Evolutionary conservation across 371 early-diverging fungal genomes (phyloP), one percentile per base, ranked within the genome.

Genomic region (Mucor circinelloides): DNA sequence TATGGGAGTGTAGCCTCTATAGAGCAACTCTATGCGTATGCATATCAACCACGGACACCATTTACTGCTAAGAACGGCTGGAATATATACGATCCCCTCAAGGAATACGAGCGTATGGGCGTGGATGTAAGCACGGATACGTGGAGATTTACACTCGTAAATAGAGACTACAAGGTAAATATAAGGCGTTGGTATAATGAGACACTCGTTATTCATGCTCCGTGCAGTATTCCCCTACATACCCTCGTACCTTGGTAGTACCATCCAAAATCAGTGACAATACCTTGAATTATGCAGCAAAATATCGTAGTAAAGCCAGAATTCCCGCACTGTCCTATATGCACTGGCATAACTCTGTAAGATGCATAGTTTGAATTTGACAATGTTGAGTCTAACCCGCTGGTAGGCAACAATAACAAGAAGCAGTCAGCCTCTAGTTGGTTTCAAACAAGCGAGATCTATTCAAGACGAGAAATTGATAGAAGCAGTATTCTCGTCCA

Each of bases 381-480:
- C 30, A n/a, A n/a, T 32, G 6, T 17, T 6, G 7, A 19, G 2
- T 19, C n/a, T 34, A 10, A 19, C 21, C 21, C 23, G 32, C 1
- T 28, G n/a, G n/a, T 67, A 92, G 88, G 91, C 94, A 13, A 89
- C 95, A 19, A 95, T 99, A 57, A 95, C 97, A 28, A 88, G 99
- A 38, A 93, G 93, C 17, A 93, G 95, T 64, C 98, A 99, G 72
- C 98, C 99, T 0, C 86, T 99, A 81, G 95, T 95, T 34, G 99
- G 99, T 1, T 83, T 99, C 27, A 92, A 93, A 67, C 92, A 92
- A 73, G 94, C 92, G 62, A 89, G 99, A 52, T 96, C 96, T 1
- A 90, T 96, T 48, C 97, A 99, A 79, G 99, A 99, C 70, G 99
- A 99, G 68, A 95, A 95, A 79, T 84, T 99, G 25, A 89, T 97